phyloP scores from a whole-genome alignment of 2,329 filamentous ascomycete species.

The Ophiostoma sp. region DNA sequence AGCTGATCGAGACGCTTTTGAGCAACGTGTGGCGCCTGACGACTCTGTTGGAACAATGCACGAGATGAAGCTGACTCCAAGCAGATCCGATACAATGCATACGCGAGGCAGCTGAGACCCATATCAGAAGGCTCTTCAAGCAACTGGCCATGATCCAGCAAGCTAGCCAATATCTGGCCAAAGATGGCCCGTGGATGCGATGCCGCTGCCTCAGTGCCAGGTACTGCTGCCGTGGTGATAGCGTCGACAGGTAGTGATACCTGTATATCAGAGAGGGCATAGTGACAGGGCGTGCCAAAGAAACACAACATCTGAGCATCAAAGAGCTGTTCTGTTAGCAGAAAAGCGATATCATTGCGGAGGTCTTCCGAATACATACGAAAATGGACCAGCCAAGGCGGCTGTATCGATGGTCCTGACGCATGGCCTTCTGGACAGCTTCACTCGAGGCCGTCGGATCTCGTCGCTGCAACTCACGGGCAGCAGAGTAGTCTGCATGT shows the following conservation, averaged over 20 bases:
- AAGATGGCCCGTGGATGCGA: not conserved
- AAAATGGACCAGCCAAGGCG: slow-evolving; percentile 11
- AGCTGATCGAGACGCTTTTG: slow-evolving; percentile 6
- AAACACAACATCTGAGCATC: not conserved
- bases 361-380: not conserved
- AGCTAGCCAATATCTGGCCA: not conserved
- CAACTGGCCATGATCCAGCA: not conserved
- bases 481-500: not conserved
- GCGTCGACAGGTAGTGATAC: not conserved
- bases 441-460: not conserved
- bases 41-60: not conserved
- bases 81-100: slow-evolving; percentile 3
- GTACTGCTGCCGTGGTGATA: not conserved
- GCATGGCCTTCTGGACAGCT: not conserved
- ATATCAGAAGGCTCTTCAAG: slow-evolving; percentile 16
- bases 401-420: slow-evolving; percentile 12
- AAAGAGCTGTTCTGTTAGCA: not conserved
- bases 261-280: not conserved
- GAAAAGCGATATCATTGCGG: too few species aligned
- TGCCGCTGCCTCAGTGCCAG: too few species aligned
- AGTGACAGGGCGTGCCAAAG: slow-evolving; percentile 3
- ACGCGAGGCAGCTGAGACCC: slow-evolving; percentile 11
- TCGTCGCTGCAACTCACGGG: not conserved
- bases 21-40: not conserved
- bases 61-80: not conserved